Base-by-base conservation (phyloP, 2,329 filamentous ascomycete species). In the Botrytis byssoidea region DNA sequence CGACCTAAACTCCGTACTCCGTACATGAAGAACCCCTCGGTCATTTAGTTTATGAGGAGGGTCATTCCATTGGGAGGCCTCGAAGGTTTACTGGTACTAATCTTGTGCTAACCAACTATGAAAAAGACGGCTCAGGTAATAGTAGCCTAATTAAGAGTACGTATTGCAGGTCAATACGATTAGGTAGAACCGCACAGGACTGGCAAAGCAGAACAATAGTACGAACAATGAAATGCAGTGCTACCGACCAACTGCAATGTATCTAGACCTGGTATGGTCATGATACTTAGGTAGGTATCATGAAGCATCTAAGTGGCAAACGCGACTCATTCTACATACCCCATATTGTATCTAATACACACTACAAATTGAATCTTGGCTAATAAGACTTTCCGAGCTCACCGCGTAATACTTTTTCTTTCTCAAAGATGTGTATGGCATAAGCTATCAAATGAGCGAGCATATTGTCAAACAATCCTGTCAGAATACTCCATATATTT, bases 231-330 rank as follows among this genome's bases (percentile, higher is more conserved):
- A 65, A 65, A 44, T 67, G 61, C 70, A 67, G 61, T 68, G 35
- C 66, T 57, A 68, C 66, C 18, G 48, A 57, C 66, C 48, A 57
- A 55, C 25, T 55, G 35, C 65, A 68, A 68, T 68, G 65, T 67
- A 68, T 68, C 65, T 68, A 69, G 48, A 55, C 65, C 46, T 55
- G 46, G 35, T 48, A 68, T 32, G 32, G 48, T n/a, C 66, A 69
- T 69, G 25, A 32, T 57, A 55, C 46, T 42, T 35, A 71, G 35
- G 42, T 71, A 71, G 42, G 46, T 64, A 51, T 71, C 44, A 48
- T 71, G 60, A 71, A 65, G 57, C 60, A 65, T 55, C 44, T 29
- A 67, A 67, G 64, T 67, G 64, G 46, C n/a, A 65, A 64, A 55
- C 70, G 66, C 70, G 46, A 72, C 61, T 67, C 70, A 29, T 67